Evolutionary conservation across 495 filamentous ascomycete species (phyloP), one percentile per base, ranked within the genome.

Genomic region (Acidiella bohemica): DNA sequence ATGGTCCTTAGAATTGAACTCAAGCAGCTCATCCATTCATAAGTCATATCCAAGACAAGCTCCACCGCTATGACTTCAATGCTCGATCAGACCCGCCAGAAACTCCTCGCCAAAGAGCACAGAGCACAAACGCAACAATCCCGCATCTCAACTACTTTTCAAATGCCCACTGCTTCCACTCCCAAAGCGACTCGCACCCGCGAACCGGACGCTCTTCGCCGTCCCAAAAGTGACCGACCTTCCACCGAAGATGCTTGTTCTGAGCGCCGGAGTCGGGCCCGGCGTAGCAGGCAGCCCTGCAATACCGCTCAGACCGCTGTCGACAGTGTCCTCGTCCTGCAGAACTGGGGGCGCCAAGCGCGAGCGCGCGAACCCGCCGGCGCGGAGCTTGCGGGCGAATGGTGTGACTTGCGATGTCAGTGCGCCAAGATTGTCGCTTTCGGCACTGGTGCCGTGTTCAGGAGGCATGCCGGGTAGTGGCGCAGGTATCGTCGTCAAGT

Each of bases 321-420:
- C n/a, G n/a, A n/a, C n/a, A n/a, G n/a, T n/a, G n/a, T n/a, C n/a
- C n/a, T n/a, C n/a, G n/a, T n/a, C n/a, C n/a, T n/a, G n/a, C n/a
- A n/a, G n/a, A n/a, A n/a, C n/a, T n/a, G n/a, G n/a, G n/a, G n/a
- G n/a, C n/a, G n/a, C n/a, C n/a, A n/a, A n/a, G n/a, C n/a, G n/a
- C n/a, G n/a, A n/a, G n/a, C n/a, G n/a, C n/a, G n/a, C n/a, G 22
- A 49, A 43, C 23, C 47, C 47, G 16, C 47, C 47, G 14, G 52
- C 52, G 40, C 53, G 44, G 41, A 62, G 40, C 29, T 55, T 59
- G 13, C 50, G 29, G 42, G 53, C 55, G 46, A 63, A 63, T 26
- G 58, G 54, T 33, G 54, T 61, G 25, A 63, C 46, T 34, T 46
- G 47, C 28, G 35, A 45, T 8, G 32, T 44, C 23, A 47, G 28